phyloP scores from a whole-genome alignment of 78 protist genomes.

The Cavenderia fasciculata region DNA sequence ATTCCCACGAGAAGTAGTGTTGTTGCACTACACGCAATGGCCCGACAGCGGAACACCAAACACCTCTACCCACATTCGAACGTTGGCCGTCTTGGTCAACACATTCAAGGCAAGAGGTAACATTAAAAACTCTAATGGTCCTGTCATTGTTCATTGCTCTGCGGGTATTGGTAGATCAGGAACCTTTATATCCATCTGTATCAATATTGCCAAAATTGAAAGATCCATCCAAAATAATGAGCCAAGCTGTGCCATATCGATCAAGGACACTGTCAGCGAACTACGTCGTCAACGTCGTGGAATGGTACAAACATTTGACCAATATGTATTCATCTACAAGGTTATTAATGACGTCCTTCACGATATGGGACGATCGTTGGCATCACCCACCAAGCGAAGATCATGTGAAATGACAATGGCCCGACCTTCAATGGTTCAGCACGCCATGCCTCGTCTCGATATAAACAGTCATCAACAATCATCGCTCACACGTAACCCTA shows the following conservation, averaged over 20 bases:
- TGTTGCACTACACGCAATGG: slow-evolving; percentile 69
- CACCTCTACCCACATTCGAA: slow-evolving; percentile 38
- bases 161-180: slow-evolving; percentile 92
- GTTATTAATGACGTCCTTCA: slow-evolving; percentile 65
- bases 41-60: slow-evolving; percentile 71
- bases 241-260: background rate
- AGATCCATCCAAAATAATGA: slow-evolving; percentile 24
- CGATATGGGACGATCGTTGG: slow-evolving; percentile 61
- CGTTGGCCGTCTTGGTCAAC: slow-evolving; percentile 37
- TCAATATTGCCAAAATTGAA: slow-evolving; percentile 65
- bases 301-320: slow-evolving; percentile 85
- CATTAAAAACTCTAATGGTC: slow-evolving; percentile 53
- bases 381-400: slow-evolving; percentile 59
- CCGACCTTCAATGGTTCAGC: background rate
- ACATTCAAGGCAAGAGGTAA: slow-evolving; percentile 61
- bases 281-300: slow-evolving; percentile 75
- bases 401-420: slow-evolving; percentile 43
- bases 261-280: slow-evolving; percentile 47
- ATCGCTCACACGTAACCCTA: slow-evolving; percentile 14
- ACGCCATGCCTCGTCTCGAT: slow-evolving; percentile 54
- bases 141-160: slow-evolving; percentile 87
- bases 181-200: slow-evolving; percentile 80
- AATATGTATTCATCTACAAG: slow-evolving; percentile 73
- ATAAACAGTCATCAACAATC: slow-evolving; percentile 29
- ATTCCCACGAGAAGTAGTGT: slow-evolving; percentile 74